phyloP scores from a whole-genome alignment of 2,329 filamentous ascomycete genomes.

The Microthyrium microscopicum region DNA sequence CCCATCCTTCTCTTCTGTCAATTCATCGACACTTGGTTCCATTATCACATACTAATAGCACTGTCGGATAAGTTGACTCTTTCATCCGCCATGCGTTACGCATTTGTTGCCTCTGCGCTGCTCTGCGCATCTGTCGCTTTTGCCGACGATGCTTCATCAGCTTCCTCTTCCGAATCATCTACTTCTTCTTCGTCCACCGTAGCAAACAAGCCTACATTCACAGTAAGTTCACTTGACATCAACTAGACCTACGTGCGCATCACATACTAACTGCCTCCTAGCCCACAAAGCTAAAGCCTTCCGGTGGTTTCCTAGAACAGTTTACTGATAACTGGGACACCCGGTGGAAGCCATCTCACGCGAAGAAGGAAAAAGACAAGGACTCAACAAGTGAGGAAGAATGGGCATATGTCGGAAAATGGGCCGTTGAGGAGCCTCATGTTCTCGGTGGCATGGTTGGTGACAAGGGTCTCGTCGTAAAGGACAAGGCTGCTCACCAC shows the following conservation, averaged over 20 bases:
- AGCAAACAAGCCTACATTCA: slow-evolving; percentile 9
- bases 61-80: no score
- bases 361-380: slow-evolving; percentile 82
- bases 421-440: slow-evolving; percentile 86
- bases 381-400: slow-evolving; percentile 51
- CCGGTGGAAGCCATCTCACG: slow-evolving; percentile 86
- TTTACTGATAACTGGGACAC: slow-evolving; percentile 93
- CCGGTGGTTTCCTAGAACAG: slow-evolving; percentile 96
- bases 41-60: no score
- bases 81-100: slow-evolving; percentile 5
- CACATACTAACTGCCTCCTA: slow-evolving; percentile 23
- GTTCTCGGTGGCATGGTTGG: slow-evolving; percentile 85
- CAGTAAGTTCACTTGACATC: slow-evolving; percentile 7
- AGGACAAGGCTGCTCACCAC: slow-evolving; percentile 95
- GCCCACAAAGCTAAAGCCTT: slow-evolving; percentile 77
- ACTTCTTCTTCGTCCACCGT: slow-evolving; percentile 3
- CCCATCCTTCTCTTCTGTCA: no score
- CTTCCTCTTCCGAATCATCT: slow-evolving; percentile 5
- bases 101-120: slow-evolving; percentile 3
- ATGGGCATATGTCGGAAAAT: slow-evolving; percentile 94
- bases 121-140: slow-evolving; percentile 3
- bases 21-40: no score
- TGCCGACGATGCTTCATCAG: slow-evolving; percentile 8
- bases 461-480: slow-evolving; percentile 93
- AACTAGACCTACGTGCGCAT: slow-evolving; percentile 1